Base-by-base conservation (phyloP, 129 eudicot species). In the Helianthus tuberosus region DNA sequence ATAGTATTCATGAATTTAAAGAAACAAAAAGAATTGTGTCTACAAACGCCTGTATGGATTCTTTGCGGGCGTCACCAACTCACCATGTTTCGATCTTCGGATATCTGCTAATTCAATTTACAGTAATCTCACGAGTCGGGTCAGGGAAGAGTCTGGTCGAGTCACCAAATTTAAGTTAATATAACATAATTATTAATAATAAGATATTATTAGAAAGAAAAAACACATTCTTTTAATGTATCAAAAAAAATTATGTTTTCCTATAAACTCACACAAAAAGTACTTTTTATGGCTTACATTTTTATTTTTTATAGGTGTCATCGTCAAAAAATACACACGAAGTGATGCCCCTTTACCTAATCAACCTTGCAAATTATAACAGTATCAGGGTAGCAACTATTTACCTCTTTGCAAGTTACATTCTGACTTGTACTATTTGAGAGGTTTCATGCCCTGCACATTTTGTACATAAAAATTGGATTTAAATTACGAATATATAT, bases 371-470 rank as follows among this genome's bases (percentile, higher is more conserved):
- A 8, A 39, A 11, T 11, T 64, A 17, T 39, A 50, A 39, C 29
- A 25, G 15, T 9, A n/a, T 43, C 5, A 39, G 15, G 52, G 29
- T 61, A 77, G 64, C 53, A 20, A 69, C 54, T 66, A 53, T 14
- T 38, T 27, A 74, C 53, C 55, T 23, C 11, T 36, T 74, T 27
- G 48, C 55, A 64, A 16, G 16, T 29, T 72, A 58, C 49, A 55
- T 60, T 63, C 15, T 43, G 9, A 35, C 9, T 17, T 15, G 36
- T 48, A 63, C 81, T 86, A 89, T 64, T 89, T 89, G 55, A 89
- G 92, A 64, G 92, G 90, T 86, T 89, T 89, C 92, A 89, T 77
- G 64, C 96, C 96, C 92, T 89, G 84, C 85, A 72, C n/a, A 50
- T 46, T 68, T 39, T 35, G 51, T 46, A 51, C 46, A 71, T 36